phyloP scores from a whole-genome alignment of 2,329 filamentous ascomycete species.

The Samsoniella hepiali region DNA sequence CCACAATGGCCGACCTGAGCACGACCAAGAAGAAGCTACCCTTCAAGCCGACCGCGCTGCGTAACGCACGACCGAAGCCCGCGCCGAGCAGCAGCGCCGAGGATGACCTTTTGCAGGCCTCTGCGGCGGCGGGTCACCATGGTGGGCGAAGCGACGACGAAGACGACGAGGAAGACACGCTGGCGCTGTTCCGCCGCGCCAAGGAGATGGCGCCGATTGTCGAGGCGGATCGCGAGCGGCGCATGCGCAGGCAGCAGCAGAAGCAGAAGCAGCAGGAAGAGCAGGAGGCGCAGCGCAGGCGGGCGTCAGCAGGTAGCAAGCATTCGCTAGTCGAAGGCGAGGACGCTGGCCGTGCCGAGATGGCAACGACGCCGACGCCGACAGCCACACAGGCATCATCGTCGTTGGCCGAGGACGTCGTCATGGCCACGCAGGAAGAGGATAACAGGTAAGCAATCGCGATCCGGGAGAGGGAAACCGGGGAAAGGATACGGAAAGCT shows the following conservation, averaged over 20 bases:
- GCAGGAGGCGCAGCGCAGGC: conserved; percentile 17
- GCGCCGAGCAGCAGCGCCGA: conserved; percentile 23
- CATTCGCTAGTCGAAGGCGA: neutral
- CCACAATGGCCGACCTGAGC: conserved; percentile 31
- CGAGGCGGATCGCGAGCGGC: conserved; percentile 39
- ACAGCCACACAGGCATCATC: conserved; percentile 1
- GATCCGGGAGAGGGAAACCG: too few species aligned
- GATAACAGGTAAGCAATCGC: neutral
- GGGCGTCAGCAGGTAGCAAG: conserved; percentile 4
- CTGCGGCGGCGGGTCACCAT: neutral
- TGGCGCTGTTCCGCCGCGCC: conserved; percentile 50
- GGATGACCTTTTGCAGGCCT: conserved; percentile 16
- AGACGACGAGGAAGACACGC: conserved; percentile 35
- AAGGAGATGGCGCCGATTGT: conserved; percentile 48
- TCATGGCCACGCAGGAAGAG: conserved; percentile 2
- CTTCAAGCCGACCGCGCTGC: conserved; percentile 48
- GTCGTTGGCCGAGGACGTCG: neutral
- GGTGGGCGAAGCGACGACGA: conserved; percentile 16
- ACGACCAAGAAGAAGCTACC: conserved; percentile 42
- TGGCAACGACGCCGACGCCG: conserved; percentile 26
- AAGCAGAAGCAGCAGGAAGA: conserved; percentile 23
- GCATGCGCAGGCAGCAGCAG: conserved; percentile 27
- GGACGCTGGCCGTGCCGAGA: neutral
- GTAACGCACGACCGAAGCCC: conserved; percentile 26
- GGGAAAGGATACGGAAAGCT: neutral